Base-by-base conservation (phyloP, 2,329 filamentous ascomycete genomes). In the Pestalotiopsis sp. region DNA sequence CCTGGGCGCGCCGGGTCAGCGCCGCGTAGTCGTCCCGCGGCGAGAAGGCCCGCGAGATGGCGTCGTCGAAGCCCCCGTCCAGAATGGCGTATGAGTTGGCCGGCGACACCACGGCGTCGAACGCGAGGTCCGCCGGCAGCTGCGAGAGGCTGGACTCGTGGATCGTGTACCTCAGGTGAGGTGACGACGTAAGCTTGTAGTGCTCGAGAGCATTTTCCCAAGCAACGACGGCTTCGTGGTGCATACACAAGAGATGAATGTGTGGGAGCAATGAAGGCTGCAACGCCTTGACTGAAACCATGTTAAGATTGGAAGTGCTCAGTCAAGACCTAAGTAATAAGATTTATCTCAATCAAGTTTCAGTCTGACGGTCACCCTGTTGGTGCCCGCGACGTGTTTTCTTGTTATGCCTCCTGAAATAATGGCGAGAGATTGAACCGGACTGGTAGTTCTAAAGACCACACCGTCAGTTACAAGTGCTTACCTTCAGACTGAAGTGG, bases 11-110 rank as follows among this genome's bases (percentile, higher is more conserved):
- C 6, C 76, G 74, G 0, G 85, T 87, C 0, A 88, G 79, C 1
- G 84, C 84, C 23, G 80, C 71, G 70, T 87, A 87, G 66, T 84
- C 79, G 27, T 81, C 73, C 4, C 70, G 69, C 0, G 84, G 84
- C 1, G 83, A 82, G 69, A 87, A 83, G 12, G 80, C 80, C 40
- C 80, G 79, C 0, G 85, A 87, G 67, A 88, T 84, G 27, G 86
- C 86, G 70, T 86, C 83, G 75, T 88, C 85, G 70, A 87, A 89
- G 62, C 81, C 84, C 36, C 87, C 86, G 70, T 88, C 86, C 0
- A 89, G 80, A 1, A 81, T 80, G 36, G 81, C 86, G 73, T 87
- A 88, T 1, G 84, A 87, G 72, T 88, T 88, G 57, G 86, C 85
- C 0, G 86, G 86, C 1, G 86, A 88, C 25, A 87, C 84, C 57